Conservation (phyloP, 2,329 filamentous ascomycete species). For the Cladosporium oxysporum region DNA sequence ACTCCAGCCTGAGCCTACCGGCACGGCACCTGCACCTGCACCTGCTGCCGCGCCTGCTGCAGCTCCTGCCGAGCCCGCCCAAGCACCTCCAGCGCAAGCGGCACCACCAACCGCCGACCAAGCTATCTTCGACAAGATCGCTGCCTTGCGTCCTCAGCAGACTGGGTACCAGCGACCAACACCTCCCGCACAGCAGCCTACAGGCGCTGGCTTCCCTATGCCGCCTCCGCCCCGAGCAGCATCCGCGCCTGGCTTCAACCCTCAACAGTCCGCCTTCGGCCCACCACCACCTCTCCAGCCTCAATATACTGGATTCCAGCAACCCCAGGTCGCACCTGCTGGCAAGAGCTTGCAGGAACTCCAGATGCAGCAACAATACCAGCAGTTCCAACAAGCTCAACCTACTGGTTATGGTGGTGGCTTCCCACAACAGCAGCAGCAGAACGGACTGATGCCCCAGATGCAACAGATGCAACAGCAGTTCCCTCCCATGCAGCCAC, state of each 20-base stretch:
- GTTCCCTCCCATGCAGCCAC: slow-evolving; percentile 44
- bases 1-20: slow-evolving; percentile 57
- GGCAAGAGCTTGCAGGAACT: slow-evolving; percentile 78
- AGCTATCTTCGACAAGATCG: slow-evolving; percentile 54
- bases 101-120: slow-evolving; percentile 44
- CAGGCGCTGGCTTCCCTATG: slow-evolving; percentile 65
- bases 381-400: slow-evolving; percentile 25
- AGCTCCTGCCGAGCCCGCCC: slow-evolving; percentile 22
- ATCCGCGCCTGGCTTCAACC: slow-evolving; percentile 73
- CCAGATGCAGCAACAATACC: slow-evolving; percentile 38
- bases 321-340: slow-evolving; percentile 58
- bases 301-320: slow-evolving; percentile 73
- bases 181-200: slow-evolving; percentile 62
- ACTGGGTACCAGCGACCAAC: slow-evolving; percentile 63
- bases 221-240: slow-evolving; percentile 80
- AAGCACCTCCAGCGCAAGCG: slow-evolving; percentile 46
- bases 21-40: slow-evolving; percentile 44
- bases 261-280: slow-evolving; percentile 66
- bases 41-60: slow-evolving; percentile 38
- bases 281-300: slow-evolving; percentile 76
- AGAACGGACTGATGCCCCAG: slow-evolving; percentile 38
- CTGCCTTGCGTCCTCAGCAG: slow-evolving; percentile 42
- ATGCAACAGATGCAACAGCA: slow-evolving; percentile 40
- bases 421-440: slow-evolving; percentile 31
- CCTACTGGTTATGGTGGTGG: slow-evolving; percentile 34